Evolutionary conservation across 257 asterid genomes (phyloP), one percentile per base, ranked within the genome.

Genomic region (Nicotiana otophora): DNA sequence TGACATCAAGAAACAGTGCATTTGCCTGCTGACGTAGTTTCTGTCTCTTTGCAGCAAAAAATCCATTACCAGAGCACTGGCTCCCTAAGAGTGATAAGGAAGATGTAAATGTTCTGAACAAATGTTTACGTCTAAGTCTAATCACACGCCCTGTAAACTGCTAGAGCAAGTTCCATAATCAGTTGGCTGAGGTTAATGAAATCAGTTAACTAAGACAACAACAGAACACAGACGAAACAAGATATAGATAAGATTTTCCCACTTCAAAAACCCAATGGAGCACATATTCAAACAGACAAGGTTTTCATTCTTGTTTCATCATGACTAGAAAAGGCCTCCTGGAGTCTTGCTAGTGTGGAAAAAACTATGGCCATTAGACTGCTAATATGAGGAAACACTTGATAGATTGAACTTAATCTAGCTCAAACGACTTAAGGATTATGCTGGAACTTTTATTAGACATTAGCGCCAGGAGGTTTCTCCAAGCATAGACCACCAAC

Each of bases 31-130:
- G 91, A 76, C 82, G 89, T 78, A 92, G 82, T 85, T 85, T 93
- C 78, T 83, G 84, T 87, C 97, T 92, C 89, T 91, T 90, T 81
- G 82, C 86, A 31, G 90, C 83, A 88, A 94, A 91, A 30, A 90
- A 75, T 83, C 92, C 93, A 79, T 85, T 87, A 82, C 83, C 92
- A 64, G 66, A 74, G 85, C 84, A 82, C 85, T 90, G 87, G 65
- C 88, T 89, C 80, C 89, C 97, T 93, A 87, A 84, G 83, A 78
- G 83, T 76, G 85, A 87, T 66, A 74, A 48, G 55, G 14, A 82
- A 67, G 62, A 76, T 17, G 3, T 8, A 9, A 10, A 51, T 67
- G 72, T 33, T 54, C 65, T 20, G 66, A 60, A 68, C 1, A 55
- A 51, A 60, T 34, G 61, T 60, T 26, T 57, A 17, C 7, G 46